Base-by-base conservation (phyloP, 371 early-diverging fungal species). In the Rhizomucor miehei region DNA sequence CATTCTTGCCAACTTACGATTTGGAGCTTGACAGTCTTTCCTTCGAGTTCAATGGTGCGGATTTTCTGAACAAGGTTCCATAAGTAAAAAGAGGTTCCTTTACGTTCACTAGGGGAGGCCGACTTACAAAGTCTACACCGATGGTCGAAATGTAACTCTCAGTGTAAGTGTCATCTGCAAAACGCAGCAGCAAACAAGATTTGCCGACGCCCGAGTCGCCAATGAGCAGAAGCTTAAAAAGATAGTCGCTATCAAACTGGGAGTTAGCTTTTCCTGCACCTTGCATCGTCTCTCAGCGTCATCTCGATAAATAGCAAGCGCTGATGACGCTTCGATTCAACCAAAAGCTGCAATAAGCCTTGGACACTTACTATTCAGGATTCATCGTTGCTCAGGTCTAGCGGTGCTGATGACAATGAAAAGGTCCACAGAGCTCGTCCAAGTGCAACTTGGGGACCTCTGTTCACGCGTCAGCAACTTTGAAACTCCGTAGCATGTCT, bases 131-230 rank as follows among this genome's bases (percentile, higher is more conserved):
- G 80, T 99, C 99, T 29, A 99, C 98, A 48, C 99, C 99, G 57
- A 99, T 99, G 59, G 99, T 99, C 49, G 96, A 93, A 72, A 97
- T 96, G 79, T 96, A 98, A 62, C 92, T 91, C 67, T 94, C 93
- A 24, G 96, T 97, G 78, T 95, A 99, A 49, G 95, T 95, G 81
- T 97, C 96, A 74, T 99, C 99, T 19, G 97, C 95, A 71, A 98
- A 99, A 67, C 99, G 92, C 34, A 94, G 87, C 59, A 99, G 84
- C 50, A 99, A 81, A 73, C 98, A 98, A 54, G 95, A 94, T 83
- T 99, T 99, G 55, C 99, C 99, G 37, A 99, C 99, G 64, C 96
- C 99, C 66, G 92, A 92, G 83, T 99, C 98, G 41, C 99, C 99
- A 76, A 99, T 98, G 45, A 99, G 86, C 65, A 99, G 85, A 36